Evolutionary conservation across 352 stramenopile genomes (phyloP).

Genomic region (Globisporangium viniferum): DNA sequence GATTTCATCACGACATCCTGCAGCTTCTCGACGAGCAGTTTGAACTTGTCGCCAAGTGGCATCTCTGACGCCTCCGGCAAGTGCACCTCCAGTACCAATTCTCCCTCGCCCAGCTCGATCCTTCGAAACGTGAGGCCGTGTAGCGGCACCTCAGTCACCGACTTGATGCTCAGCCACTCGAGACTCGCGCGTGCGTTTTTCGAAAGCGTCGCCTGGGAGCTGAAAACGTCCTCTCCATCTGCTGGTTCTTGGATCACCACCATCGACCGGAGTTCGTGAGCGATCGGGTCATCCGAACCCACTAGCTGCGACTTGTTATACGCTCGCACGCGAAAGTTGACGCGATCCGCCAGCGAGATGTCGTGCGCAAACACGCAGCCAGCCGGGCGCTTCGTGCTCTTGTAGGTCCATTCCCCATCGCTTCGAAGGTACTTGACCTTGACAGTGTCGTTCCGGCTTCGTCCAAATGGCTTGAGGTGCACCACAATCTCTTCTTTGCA

Average conservation of each 20-base stretch:
- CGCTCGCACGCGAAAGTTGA: background rate
- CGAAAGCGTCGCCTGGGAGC: background rate
- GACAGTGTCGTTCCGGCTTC: background rate
- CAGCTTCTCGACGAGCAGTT: background rate
- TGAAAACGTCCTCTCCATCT: background rate
- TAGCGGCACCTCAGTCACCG: background rate
- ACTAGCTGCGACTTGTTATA: background rate
- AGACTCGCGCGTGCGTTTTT: background rate
- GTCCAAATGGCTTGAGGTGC: background rate
- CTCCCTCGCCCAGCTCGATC: background rate
- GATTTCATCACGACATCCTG: background rate
- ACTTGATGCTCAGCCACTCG: background rate
- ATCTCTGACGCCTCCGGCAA: background rate
- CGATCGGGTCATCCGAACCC: background rate
- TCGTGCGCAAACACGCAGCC: background rate
- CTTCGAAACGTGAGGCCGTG: background rate
- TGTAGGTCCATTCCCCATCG: background rate
- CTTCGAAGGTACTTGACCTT: background rate
- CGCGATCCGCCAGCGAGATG: constrained; percentile 1
- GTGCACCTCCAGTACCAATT: background rate
- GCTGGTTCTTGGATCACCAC: background rate
- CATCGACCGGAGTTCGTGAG: background rate
- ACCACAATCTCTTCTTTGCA: background rate
- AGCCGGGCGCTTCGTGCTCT: background rate
- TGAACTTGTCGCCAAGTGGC: background rate